A percentile compares a stretch with the other conserved stretches of the same genome.
Conservation (phyloP, 148 eudicot species). For the Bassia scoparia region DNA sequence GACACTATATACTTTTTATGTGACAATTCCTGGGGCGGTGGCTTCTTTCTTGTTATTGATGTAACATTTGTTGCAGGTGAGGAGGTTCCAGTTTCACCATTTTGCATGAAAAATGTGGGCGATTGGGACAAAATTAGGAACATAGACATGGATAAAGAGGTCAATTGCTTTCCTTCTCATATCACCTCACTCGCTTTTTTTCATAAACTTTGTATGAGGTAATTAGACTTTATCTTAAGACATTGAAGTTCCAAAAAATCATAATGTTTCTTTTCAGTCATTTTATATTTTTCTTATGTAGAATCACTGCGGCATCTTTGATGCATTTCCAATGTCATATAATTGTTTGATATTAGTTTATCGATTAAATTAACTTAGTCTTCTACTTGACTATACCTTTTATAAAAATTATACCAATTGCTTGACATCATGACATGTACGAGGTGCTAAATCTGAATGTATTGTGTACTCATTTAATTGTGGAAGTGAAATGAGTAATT, state of each 20-base stretch:
- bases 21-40: not conserved
- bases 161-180: slow-evolving; percentile 37
- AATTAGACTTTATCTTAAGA: slow-evolving; percentile 8
- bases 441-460: too few species aligned
- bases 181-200: slow-evolving; percentile 21
- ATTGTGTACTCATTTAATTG: too few species aligned
- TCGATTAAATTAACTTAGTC: too few species aligned
- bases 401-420: too few species aligned
- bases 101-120: slow-evolving; percentile 63
- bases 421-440: too few species aligned
- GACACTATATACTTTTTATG: not conserved
- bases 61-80: slow-evolving; percentile 56
- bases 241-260: not conserved
- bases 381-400: too few species aligned
- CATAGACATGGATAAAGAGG: slow-evolving; percentile 98
- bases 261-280: not conserved
- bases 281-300: not conserved
- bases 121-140: slow-evolving; percentile 90
- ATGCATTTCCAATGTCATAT: too few species aligned
- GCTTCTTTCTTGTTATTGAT: slow-evolving; percentile 17
- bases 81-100: slow-evolving; percentile 66
- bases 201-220: slow-evolving; percentile 1
- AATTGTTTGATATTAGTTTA: too few species aligned
- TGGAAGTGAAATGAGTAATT: too few species aligned
- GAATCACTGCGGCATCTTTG: too few species aligned